Evolutionary conservation across 1,284 basidiomycete species (phyloP).

Genomic region (Cystobasidium sp.): DNA sequence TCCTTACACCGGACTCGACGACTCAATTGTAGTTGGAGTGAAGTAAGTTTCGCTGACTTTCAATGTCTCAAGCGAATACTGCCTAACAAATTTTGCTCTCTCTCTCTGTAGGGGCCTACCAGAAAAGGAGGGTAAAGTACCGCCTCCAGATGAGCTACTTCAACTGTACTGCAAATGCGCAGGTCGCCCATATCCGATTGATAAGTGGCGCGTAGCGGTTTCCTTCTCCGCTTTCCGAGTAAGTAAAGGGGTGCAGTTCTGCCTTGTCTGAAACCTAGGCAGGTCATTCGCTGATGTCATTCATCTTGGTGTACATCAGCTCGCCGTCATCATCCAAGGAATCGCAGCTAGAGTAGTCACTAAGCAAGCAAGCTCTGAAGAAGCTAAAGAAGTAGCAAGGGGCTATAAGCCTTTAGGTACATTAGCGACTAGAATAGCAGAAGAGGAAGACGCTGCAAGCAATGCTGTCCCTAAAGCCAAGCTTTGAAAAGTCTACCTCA

Average conservation of each 20-base stretch:
- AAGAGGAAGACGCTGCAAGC: conserved; percentile 23
- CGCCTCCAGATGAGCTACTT: conserved; percentile 72
- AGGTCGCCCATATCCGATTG: conserved; percentile 70
- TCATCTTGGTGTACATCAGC: conserved; percentile 58
- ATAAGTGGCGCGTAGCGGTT: conserved; percentile 73
- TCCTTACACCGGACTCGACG: conserved; percentile 60
- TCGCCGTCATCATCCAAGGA: conserved; percentile 86
- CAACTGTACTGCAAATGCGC: conserved; percentile 71
- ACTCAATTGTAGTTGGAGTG: conserved; percentile 45
- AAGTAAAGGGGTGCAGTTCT: conserved; percentile 56
- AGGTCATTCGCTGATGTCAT: too few species aligned
- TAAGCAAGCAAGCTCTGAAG: conserved; percentile 83
- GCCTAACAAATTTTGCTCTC: too few species aligned
- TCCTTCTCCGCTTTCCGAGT: conserved; percentile 89
- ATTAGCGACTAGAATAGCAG: conserved; percentile 28
- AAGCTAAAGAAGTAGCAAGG: conserved; percentile 65
- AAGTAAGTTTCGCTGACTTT: not conserved
- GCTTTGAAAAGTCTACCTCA: not conserved
- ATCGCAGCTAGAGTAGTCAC: conserved; percentile 85
- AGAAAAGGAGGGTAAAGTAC: conserved; percentile 65
- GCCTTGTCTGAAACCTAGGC: too few species aligned
- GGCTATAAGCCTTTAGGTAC: conserved; percentile 60
- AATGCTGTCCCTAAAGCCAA: conserved; percentile 10
- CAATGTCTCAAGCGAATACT: too few species aligned
- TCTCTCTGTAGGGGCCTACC: conserved; percentile 48